Evolutionary conservation across 1,139 yeast genomes (phyloP).

Genomic region (Taphrina confusa): DNA sequence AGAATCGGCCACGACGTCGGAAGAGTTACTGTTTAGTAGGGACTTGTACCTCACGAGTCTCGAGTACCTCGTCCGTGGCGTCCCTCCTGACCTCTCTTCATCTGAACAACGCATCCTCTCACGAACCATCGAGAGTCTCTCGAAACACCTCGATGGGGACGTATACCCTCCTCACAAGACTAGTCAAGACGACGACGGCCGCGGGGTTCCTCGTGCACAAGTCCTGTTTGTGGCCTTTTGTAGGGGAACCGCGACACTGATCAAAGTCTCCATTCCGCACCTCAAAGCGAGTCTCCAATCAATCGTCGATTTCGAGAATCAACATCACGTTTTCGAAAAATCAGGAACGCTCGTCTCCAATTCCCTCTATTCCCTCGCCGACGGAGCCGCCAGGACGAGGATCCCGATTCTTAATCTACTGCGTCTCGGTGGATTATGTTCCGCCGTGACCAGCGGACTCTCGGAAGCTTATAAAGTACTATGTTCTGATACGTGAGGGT

Average conservation of each 20-base stretch:
- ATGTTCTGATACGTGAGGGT: too few species aligned
- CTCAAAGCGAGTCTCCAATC: conserved; percentile 2
- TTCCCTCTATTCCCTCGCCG: conserved; percentile 8
- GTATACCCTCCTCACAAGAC: too few species aligned
- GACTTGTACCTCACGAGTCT: neutral
- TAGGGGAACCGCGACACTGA: conserved; percentile 13
- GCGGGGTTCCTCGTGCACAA: neutral
- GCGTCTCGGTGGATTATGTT: neutral
- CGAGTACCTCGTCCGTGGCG: conserved; percentile 10
- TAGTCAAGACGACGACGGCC: neutral
- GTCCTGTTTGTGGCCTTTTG: conserved; percentile 5
- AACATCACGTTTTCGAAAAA: conserved; percentile 7
- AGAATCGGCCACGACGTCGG: neutral
- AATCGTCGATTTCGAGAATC: conserved; percentile 12
- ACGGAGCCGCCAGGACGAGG: neutral
- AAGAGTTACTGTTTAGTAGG: conserved; percentile 2
- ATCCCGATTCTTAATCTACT: neutral
- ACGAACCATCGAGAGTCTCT: too few species aligned
- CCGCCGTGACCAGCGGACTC: too few species aligned
- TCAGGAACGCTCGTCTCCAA: neutral
- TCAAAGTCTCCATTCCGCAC: conserved; percentile 12
- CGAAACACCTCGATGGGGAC: too few species aligned
- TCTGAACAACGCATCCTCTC: neutral
- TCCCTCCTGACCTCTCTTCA: neutral
- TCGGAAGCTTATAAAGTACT: too few species aligned